phyloP scores from a whole-genome alignment of 345 rosid species.

The Aegle marmelos region DNA sequence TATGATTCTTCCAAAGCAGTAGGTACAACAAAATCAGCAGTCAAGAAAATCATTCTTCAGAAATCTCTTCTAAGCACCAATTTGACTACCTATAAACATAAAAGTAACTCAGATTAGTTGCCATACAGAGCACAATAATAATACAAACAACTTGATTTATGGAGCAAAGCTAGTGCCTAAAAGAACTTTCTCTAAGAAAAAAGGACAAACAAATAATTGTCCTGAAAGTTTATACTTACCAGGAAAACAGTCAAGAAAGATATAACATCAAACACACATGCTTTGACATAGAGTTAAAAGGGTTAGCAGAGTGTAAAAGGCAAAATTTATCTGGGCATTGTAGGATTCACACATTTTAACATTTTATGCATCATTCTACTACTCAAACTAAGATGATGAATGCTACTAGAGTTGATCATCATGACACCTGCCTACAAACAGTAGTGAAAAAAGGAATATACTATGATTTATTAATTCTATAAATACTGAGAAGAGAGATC shows the following conservation, averaged over 20 bases:
- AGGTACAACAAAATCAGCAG: background rate
- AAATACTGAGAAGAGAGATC: background rate
- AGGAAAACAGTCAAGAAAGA: background rate
- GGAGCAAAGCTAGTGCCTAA: background rate
- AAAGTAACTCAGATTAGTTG: background rate
- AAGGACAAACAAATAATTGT: background rate
- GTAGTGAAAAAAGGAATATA: background rate
- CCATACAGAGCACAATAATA: background rate
- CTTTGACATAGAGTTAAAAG: background rate
- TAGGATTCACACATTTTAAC: background rate
- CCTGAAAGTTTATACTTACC: background rate
- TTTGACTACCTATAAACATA: slow-evolving; percentile 2
- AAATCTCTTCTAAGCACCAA: background rate
- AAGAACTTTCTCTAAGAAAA: background rate
- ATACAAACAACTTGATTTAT: too few relatives aligned
- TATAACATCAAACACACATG: background rate
- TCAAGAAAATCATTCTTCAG: background rate
- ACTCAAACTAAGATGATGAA: background rate
- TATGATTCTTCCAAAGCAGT: background rate
- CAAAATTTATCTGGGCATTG: background rate
- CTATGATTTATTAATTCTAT: background rate
- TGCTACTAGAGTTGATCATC: background rate
- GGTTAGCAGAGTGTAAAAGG: background rate
- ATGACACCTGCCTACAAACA: background rate
- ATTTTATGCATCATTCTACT: background rate